These are phyloP conservation scores for Larix kaempferi DNA, from an alignment of 75 land plant species.

Conservation along the genomic window DNA sequence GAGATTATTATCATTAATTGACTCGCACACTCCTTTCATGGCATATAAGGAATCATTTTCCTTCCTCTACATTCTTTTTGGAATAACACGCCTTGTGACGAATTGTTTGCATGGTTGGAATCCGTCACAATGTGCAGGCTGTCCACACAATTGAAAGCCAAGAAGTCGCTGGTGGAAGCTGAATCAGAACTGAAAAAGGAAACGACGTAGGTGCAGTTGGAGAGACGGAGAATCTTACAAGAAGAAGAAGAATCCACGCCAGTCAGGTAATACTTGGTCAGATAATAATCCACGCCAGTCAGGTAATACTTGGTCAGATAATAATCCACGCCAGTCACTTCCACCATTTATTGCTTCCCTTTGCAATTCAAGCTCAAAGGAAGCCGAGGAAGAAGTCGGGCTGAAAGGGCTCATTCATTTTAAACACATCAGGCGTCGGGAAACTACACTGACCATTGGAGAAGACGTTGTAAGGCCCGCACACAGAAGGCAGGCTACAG, in stretches of 20 bases:
- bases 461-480: background rate
- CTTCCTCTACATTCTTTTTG: too few species aligned
- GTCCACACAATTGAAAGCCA: background rate
- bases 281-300: too few species aligned
- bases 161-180: background rate
- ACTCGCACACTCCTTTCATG: too few species aligned
- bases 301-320: background rate
- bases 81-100: too few species aligned
- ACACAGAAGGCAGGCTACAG: slow-evolving; percentile 3
- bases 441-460: slow-evolving; percentile 3
- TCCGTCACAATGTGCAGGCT: background rate
- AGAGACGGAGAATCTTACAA: background rate
- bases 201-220: background rate
- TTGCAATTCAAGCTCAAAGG: background rate
- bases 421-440: background rate
- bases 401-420: background rate
- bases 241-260: background rate
- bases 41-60: too few species aligned
- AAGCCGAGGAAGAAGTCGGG: background rate
- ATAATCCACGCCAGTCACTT: background rate
- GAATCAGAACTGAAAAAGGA: background rate
- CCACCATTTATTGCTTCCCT: background rate
- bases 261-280: background rate
- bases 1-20: too few species aligned
- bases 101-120: too few species aligned